phyloP scores from a whole-genome alignment of 176 grass and related monocot genomes.

The sorghum (Sorghum bicolor) region DNA sequence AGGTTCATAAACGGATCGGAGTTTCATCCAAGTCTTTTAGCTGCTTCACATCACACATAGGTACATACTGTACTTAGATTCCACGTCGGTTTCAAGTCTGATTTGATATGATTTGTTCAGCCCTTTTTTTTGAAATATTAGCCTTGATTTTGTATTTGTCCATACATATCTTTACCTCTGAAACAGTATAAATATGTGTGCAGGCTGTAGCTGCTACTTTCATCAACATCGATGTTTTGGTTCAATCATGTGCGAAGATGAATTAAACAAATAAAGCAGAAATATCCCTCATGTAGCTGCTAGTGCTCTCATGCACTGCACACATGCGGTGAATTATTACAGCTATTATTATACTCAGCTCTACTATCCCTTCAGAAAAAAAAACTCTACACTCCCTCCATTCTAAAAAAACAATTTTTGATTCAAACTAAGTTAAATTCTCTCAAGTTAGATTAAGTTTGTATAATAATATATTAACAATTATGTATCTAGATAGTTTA shows the following conservation, averaged over 20 bases:
- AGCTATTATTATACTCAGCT: too few relatives aligned
- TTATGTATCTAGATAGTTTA: not conserved
- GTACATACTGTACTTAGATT: not conserved
- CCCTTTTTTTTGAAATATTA: not conserved
- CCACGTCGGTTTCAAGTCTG: not conserved
- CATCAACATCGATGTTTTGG: not conserved
- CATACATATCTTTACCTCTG: not conserved
- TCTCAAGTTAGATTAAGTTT: too few relatives aligned
- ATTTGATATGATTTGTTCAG: not conserved
- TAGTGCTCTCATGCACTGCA: not conserved
- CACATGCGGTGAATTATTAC: conserved; percentile 11
- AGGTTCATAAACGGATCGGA: not conserved
- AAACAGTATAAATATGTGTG: not conserved
- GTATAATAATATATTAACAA: too few relatives aligned
- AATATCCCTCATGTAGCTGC: not conserved
- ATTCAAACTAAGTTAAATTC: too few relatives aligned
- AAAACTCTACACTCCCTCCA: too few relatives aligned
- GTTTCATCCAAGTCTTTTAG: not conserved
- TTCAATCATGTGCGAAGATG: conserved; percentile 2
- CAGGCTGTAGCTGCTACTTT: not conserved
- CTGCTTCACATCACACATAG: not conserved
- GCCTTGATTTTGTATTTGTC: not conserved
- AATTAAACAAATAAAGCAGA: not conserved
- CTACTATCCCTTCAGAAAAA: too few relatives aligned
- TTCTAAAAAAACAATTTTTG: too few relatives aligned